Conservation (phyloP, 768 basidiomycete species). For the Rhizopogon vinicolor region DNA sequence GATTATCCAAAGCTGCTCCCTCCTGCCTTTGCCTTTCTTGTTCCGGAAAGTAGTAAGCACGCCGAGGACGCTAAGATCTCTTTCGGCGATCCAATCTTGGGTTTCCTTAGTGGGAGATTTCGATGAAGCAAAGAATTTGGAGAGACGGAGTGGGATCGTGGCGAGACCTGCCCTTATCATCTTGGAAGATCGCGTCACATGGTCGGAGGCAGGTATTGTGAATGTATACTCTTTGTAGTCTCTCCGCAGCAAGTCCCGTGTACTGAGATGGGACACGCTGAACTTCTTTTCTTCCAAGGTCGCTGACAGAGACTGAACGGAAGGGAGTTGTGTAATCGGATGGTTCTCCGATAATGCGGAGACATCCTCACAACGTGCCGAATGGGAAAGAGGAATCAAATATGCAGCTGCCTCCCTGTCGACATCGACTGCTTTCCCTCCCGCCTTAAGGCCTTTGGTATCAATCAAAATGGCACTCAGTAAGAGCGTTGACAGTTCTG, state of each 20-base stretch:
- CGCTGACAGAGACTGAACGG: constrained; percentile 45
- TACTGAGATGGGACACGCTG: constrained; percentile 61
- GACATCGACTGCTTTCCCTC: constrained; percentile 66
- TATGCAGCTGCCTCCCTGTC: constrained; percentile 64
- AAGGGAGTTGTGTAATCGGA: constrained; percentile 15
- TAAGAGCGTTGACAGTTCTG: constrained; percentile 73
- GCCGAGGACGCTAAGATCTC: constrained; percentile 64
- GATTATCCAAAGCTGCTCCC: constrained; percentile 68
- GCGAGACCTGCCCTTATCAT: constrained; percentile 68
- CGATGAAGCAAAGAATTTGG: constrained; percentile 32
- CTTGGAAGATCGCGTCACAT: constrained; percentile 14
- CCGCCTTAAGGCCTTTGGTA: constrained; percentile 71
- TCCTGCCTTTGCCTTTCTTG: constrained; percentile 50
- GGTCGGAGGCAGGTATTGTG: constrained; percentile 30
- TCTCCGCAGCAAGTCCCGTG: constrained; percentile 79
- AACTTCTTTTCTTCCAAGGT: constrained; percentile 51
- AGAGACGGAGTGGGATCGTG: constrained; percentile 72
- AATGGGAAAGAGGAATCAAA: constrained; percentile 57
- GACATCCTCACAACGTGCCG: constrained; percentile 19
- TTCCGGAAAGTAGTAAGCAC: constrained; percentile 70
- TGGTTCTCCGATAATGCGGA: constrained; percentile 25
- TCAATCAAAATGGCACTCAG: constrained; percentile 83
- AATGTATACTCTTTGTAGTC: constrained; percentile 90
- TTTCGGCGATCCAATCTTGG: constrained; percentile 61
- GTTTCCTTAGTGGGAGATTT: constrained; percentile 12